Evolutionary conservation across 306 rosid genomes (phyloP).

Genomic region (Quillaja saponaria): DNA sequence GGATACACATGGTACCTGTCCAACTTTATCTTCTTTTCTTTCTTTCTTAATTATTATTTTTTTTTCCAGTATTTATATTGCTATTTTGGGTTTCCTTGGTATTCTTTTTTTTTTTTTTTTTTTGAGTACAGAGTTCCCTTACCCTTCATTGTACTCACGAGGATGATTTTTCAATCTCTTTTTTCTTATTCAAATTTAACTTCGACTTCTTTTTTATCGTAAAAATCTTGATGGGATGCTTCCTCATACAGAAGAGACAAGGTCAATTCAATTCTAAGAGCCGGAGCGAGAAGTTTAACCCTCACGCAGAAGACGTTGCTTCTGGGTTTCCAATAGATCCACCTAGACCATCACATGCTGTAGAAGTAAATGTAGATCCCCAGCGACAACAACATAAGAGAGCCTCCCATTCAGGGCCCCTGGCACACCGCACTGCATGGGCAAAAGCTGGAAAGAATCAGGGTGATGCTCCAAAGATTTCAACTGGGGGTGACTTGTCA

Average conservation of each 20-base stretch:
- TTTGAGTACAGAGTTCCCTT: not conserved
- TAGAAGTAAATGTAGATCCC: constrained; percentile 49
- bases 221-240: constrained; percentile 2
- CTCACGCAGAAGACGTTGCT: constrained; percentile 93
- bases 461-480: constrained; percentile 74
- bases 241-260: constrained; percentile 76
- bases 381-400: constrained; percentile 74
- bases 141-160: constrained; percentile 2
- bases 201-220: not conserved
- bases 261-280: constrained; percentile 70
- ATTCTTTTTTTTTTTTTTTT: constrained; percentile 1
- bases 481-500: constrained; percentile 71
- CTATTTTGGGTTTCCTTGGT: constrained; percentile 8
- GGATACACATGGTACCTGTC: constrained; percentile 3
- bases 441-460: constrained; percentile 74
- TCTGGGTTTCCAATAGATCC: constrained; percentile 99
- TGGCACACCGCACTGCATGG: constrained; percentile 88
- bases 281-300: constrained; percentile 95
- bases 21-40: too few species aligned
- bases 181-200: constrained; percentile 8
- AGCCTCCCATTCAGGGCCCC: constrained; percentile 99
- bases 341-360: constrained; percentile 90
- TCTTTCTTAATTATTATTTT: constrained; percentile 11
- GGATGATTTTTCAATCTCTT: constrained; percentile 3
- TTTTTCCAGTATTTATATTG: constrained; percentile 4